Evolutionary conservation across 2,329 filamentous ascomycete genomes (phyloP).

Genomic region (Colletotrichum sp.): DNA sequence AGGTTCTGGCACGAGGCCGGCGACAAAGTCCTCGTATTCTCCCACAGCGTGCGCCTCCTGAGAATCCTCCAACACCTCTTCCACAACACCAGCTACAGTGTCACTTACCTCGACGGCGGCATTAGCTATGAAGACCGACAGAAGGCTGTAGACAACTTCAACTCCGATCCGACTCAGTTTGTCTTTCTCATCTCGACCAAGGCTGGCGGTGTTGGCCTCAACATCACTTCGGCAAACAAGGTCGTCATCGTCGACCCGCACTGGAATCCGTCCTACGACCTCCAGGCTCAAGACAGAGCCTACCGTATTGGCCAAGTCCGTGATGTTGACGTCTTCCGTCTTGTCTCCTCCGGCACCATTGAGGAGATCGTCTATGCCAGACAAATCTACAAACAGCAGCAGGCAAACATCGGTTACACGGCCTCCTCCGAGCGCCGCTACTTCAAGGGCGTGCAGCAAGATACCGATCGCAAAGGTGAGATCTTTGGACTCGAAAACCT

Average conservation of each 20-base stretch:
- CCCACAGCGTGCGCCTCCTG: conserved; percentile 85
- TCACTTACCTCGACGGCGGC: conserved; percentile 88
- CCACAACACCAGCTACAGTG: conserved; percentile 85
- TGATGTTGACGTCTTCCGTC: conserved; percentile 93
- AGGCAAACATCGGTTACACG: conserved; percentile 96
- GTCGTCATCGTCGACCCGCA: conserved; percentile 97
- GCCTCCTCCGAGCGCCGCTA: conserved; percentile 92
- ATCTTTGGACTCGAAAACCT: conserved; percentile 92
- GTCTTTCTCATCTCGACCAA: conserved; percentile 96
- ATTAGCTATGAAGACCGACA: conserved; percentile 85
- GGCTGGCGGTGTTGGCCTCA: conserved; percentile 90
- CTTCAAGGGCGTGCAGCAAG: conserved; percentile 92
- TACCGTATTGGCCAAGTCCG: conserved; percentile 93
- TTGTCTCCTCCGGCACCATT: conserved; percentile 89
- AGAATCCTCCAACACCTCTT: conserved; percentile 87
- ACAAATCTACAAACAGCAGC: conserved; percentile 98
- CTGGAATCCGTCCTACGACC: conserved; percentile 94
- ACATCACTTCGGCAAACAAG: conserved; percentile 97
- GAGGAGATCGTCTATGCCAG: conserved; percentile 97
- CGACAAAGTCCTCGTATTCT: conserved; percentile 96
- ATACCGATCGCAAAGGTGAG: conserved; percentile 83
- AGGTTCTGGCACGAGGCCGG: conserved; percentile 89
- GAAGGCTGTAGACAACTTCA: conserved; percentile 86
- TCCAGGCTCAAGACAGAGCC: conserved; percentile 94
- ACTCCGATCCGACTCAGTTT: conserved; percentile 84